phyloP scores from a whole-genome alignment of 352 stramenopile species.

The Plasmopara viticola region DNA sequence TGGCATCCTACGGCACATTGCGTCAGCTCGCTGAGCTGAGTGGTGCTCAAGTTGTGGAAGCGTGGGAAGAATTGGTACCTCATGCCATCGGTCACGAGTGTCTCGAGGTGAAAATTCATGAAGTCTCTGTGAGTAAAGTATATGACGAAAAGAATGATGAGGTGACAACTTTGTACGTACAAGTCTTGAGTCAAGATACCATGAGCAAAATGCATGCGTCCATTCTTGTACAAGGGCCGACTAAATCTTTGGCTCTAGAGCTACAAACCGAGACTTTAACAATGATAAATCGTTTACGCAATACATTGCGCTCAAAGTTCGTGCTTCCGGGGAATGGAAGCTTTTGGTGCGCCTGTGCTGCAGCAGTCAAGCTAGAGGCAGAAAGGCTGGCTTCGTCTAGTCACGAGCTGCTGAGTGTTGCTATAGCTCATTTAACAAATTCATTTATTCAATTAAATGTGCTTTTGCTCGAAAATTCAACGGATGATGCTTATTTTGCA shows the following conservation, averaged over 20 bases:
- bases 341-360: conserved; percentile 24
- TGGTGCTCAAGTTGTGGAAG: conserved; percentile 24
- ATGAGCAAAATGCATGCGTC: conserved; percentile 9
- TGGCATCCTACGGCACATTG: conserved; percentile 11
- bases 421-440: conserved; percentile 4
- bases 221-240: conserved; percentile 19
- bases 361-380: conserved; percentile 7
- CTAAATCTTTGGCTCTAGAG: conserved; percentile 17
- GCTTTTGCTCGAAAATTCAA: conserved; percentile 21
- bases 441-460: conserved; percentile 14
- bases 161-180: conserved; percentile 10
- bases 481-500: conserved; percentile 15
- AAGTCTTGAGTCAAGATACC: conserved; percentile 1
- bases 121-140: conserved; percentile 7
- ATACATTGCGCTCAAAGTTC: conserved; percentile 14
- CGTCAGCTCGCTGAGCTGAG: conserved; percentile 18
- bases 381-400: neutral
- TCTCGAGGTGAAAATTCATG: conserved; percentile 10
- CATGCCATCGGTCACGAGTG: conserved; percentile 13
- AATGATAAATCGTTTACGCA: conserved; percentile 18
- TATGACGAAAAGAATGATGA: conserved; percentile 6
- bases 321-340: conserved; percentile 20
- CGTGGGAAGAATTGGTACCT: conserved; percentile 20
- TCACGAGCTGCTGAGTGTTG: conserved; percentile 11
- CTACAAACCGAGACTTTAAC: conserved; percentile 11